These are phyloP conservation scores for Skeletonema marinoi DNA, from an alignment of 108 stramenopile species.

Conservation along the genomic window DNA sequence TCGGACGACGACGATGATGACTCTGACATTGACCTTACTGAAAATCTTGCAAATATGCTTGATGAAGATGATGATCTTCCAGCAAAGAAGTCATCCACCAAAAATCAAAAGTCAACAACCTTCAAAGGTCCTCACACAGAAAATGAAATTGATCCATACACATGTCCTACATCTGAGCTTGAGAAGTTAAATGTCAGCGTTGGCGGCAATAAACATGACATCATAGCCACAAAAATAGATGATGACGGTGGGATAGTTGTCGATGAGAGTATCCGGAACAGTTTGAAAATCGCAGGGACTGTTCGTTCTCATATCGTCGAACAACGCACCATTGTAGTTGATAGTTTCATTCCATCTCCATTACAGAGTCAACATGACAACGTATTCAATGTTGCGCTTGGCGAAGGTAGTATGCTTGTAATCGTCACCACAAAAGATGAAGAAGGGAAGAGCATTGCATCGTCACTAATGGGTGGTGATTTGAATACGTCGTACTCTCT, in stretches of 20 bases:
- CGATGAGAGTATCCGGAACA: conserved; percentile 8
- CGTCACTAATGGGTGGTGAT: conserved; percentile 16
- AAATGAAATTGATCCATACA: conserved; percentile 76
- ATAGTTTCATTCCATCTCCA: conserved; percentile 37
- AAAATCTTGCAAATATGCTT: conserved; percentile 50
- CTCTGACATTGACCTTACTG: conserved; percentile 50
- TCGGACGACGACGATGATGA: conserved; percentile 38
- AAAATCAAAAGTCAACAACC: not conserved
- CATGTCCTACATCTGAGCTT: conserved; percentile 55
- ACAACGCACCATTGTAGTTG: conserved; percentile 76
- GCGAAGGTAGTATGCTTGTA: conserved; percentile 75
- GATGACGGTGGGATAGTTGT: not conserved
- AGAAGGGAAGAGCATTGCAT: not conserved
- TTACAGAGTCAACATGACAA: conserved; percentile 2
- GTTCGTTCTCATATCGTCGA: conserved; percentile 63
- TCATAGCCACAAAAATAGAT: not conserved
- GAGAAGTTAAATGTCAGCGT: conserved; percentile 53
- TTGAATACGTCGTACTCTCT: conserved; percentile 23
- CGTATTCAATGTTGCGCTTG: conserved; percentile 39
- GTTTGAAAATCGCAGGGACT: conserved; percentile 56
- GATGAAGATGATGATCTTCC: conserved; percentile 38
- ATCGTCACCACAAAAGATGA: conserved; percentile 21
- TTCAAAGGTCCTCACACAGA: conserved; percentile 58
- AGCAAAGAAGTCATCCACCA: not conserved
- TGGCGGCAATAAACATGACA: conserved; percentile 27